phyloP scores from a whole-genome alignment of 805 yeast genomes.

The Kuraishia borneana region DNA sequence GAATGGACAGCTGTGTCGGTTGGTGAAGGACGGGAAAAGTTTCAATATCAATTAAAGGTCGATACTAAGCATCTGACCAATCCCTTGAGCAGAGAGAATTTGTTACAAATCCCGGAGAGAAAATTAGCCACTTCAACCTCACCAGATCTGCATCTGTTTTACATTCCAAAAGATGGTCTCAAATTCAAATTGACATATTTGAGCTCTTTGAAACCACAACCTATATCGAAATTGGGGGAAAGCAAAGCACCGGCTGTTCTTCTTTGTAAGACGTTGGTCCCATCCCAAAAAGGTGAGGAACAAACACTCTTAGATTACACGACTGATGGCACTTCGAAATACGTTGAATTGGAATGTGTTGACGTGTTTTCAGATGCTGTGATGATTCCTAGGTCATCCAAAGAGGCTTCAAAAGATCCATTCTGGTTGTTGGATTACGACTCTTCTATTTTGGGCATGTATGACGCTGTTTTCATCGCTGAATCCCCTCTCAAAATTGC shows the following conservation, averaged over 20 bases:
- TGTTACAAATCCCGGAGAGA: slow-evolving; percentile 15
- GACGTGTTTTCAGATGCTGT: slow-evolving; percentile 26
- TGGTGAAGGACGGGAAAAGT: slow-evolving; percentile 6
- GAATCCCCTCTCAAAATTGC: slow-evolving; percentile 14
- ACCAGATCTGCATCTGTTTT: slow-evolving; percentile 22
- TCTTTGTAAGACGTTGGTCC: slow-evolving; percentile 13
- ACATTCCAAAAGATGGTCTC: slow-evolving; percentile 18
- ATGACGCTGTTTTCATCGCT: slow-evolving; percentile 39
- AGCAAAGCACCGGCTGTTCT: slow-evolving; percentile 15
- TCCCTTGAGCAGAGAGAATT: slow-evolving; percentile 15
- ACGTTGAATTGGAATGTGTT: slow-evolving; percentile 31
- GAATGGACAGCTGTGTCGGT: slow-evolving; percentile 14
- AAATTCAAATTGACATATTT: slow-evolving; percentile 17
- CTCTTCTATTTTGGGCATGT: slow-evolving; percentile 25
- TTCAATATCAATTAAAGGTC: slow-evolving; percentile 15
- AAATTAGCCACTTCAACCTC: slow-evolving; percentile 5
- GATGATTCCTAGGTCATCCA: slow-evolving; percentile 46
- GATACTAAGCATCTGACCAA: slow-evolving; percentile 20
- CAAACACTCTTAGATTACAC: slow-evolving; percentile 23
- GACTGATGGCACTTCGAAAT: slow-evolving; percentile 21
- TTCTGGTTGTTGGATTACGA: slow-evolving; percentile 36
- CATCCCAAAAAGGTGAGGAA: slow-evolving; percentile 5
- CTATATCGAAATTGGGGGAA: slow-evolving; percentile 11
- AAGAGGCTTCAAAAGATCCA: slow-evolving; percentile 37
- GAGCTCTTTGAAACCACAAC: slow-evolving; percentile 17